A percentile compares a stretch with the other conserved stretches of the same genome.
phyloP scores from a whole-genome alignment of 345 rosid species.

The Corchorus olitorius region DNA sequence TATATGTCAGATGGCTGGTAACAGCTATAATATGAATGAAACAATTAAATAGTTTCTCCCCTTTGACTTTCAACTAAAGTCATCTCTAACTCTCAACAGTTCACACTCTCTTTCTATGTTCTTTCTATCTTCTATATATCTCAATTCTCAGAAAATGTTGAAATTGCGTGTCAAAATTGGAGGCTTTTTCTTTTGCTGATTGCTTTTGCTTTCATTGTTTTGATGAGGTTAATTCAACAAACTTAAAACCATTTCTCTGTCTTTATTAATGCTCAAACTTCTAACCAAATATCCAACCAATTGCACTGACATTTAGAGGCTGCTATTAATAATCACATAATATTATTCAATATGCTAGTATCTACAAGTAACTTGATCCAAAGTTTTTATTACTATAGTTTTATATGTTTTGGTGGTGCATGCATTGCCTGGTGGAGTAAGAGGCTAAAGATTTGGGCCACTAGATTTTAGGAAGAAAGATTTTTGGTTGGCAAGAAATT shows the following conservation, averaged over 20 bases:
- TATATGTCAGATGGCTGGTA: neutral
- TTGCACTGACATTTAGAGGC: neutral
- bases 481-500: neutral
- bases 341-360: neutral
- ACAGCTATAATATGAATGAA: neutral
- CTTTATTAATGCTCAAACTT: conserved; percentile 36
- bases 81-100: neutral
- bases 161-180: conserved; percentile 20
- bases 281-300: conserved; percentile 34
- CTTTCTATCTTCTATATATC: neutral
- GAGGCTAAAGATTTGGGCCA: neutral
- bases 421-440: neutral
- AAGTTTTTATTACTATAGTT: neutral
- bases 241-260: neutral
- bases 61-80: neutral
- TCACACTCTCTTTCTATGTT: neutral
- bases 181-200: neutral
- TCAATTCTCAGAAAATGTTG: neutral
- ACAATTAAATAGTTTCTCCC: neutral
- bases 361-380: neutral
- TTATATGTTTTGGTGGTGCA: neutral
- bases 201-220: neutral
- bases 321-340: neutral
- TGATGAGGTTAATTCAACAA: conserved; percentile 15
- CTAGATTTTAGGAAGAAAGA: neutral